phyloP scores from a whole-genome alignment of 345 rosid genomes.

The Hibiscus mutabilis region DNA sequence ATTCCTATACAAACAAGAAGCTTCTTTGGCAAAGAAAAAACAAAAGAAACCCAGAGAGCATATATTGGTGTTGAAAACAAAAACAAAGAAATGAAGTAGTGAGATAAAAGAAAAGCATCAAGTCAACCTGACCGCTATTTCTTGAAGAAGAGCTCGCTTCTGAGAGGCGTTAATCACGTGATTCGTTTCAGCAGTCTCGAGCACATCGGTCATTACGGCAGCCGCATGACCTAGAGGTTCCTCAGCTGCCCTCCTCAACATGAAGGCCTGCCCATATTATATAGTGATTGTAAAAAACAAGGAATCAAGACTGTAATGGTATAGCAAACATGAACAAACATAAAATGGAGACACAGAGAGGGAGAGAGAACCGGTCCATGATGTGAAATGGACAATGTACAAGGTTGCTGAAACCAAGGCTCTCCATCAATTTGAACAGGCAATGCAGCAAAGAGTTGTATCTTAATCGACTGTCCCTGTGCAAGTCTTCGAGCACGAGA shows the following conservation, averaged over 20 bases:
- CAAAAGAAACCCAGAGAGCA: no score
- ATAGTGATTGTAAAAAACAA: background rate
- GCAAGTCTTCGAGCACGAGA: slow-evolving; percentile 94
- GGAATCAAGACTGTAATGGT: background rate
- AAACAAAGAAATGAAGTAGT: background rate
- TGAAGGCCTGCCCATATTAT: slow-evolving; percentile 64
- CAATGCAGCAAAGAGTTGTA: slow-evolving; percentile 67
- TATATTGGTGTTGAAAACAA: no score
- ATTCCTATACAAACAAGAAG: no score
- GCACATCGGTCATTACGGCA: slow-evolving; percentile 77
- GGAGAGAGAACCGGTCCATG: slow-evolving; percentile 71
- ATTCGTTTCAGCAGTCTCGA: slow-evolving; percentile 87
- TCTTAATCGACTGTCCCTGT: slow-evolving; percentile 86
- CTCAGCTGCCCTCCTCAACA: slow-evolving; percentile 80
- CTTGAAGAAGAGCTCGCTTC: slow-evolving; percentile 88
- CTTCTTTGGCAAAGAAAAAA: no score
- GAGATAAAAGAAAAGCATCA: slow-evolving; percentile 12
- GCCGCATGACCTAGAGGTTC: slow-evolving; percentile 98
- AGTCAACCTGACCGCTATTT: slow-evolving; percentile 83
- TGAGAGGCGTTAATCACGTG: slow-evolving; percentile 79
- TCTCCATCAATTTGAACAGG: slow-evolving; percentile 98
- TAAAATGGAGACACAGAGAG: background rate
- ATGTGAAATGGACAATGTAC: slow-evolving; percentile 72
- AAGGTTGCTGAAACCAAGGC: slow-evolving; percentile 88
- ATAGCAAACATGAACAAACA: background rate